Conservation (phyloP, 2,329 filamentous ascomycete species). For the Cordyceps sp. region DNA sequence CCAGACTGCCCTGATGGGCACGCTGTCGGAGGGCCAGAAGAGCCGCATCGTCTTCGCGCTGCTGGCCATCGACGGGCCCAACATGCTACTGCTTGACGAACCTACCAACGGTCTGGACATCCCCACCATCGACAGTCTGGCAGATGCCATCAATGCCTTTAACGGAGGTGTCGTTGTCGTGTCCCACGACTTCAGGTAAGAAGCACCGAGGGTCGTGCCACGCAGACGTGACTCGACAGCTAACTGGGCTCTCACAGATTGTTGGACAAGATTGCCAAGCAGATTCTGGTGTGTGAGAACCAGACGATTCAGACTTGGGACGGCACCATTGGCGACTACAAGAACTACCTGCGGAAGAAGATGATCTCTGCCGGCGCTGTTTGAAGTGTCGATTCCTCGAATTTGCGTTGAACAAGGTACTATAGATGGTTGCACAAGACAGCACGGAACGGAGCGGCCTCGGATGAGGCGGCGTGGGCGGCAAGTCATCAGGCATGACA, state of each 20-base stretch:
- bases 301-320: conserved; percentile 84
- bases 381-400: conserved; percentile 27
- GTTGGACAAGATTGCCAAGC: conserved; percentile 98
- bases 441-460: conserved; percentile 1
- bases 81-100: conserved; percentile 97
- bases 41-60: conserved; percentile 95
- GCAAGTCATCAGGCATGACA: too few species aligned
- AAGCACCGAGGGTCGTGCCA: neutral
- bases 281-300: conserved; percentile 98
- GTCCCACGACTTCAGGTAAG: conserved; percentile 95
- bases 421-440: neutral
- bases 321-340: conserved; percentile 83
- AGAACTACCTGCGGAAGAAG: conserved; percentile 98
- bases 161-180: conserved; percentile 95
- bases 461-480: conserved; percentile 11
- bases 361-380: conserved; percentile 83
- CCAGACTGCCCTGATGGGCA: conserved; percentile 96
- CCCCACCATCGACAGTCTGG: conserved; percentile 91
- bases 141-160: conserved; percentile 93
- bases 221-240: conserved; percentile 5
- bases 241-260: conserved; percentile 37
- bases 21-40: conserved; percentile 93
- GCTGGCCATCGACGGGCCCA: conserved; percentile 84
- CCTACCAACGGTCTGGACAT: conserved; percentile 99
- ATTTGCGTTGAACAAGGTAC: conserved; percentile 9